phyloP scores from a whole-genome alignment of 352 stramenopile species.

The Pythium pyrilobum region DNA sequence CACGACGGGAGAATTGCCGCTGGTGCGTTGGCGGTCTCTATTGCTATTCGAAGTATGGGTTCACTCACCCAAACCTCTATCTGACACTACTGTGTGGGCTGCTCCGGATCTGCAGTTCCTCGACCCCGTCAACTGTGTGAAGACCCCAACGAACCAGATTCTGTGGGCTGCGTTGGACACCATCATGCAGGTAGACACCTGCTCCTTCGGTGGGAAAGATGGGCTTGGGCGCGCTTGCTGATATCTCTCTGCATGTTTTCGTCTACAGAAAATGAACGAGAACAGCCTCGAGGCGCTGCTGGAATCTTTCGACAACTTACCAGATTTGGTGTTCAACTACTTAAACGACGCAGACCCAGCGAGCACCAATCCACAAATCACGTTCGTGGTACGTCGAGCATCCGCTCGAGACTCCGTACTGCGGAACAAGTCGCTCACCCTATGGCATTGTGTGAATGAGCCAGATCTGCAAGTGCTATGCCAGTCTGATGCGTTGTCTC shows the following conservation, averaged over 20 bases:
- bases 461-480: conserved; percentile 80
- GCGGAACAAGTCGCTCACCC: neutral
- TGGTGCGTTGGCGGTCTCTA: conserved; percentile 26
- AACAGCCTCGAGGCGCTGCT: conserved; percentile 72
- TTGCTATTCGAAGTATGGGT: neutral
- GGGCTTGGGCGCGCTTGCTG: neutral
- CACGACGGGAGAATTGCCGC: conserved; percentile 58
- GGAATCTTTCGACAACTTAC: conserved; percentile 85
- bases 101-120: conserved; percentile 45
- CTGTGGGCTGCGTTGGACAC: conserved; percentile 80
- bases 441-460: neutral
- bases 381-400: conserved; percentile 58
- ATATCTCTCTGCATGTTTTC: no score
- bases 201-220: neutral
- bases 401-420: neutral
- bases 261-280: conserved; percentile 65
- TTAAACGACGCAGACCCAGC: conserved; percentile 62
- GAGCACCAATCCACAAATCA: conserved; percentile 62
- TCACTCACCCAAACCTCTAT: neutral
- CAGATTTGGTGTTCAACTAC: conserved; percentile 81
- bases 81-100: no score
- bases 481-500: conserved; percentile 64
- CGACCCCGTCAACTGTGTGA: conserved; percentile 63
- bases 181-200: conserved; percentile 63
- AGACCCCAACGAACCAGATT: conserved; percentile 70